Conservation (phyloP, 306 rosid genomes). For the Arachis hypogaea region DNA sequence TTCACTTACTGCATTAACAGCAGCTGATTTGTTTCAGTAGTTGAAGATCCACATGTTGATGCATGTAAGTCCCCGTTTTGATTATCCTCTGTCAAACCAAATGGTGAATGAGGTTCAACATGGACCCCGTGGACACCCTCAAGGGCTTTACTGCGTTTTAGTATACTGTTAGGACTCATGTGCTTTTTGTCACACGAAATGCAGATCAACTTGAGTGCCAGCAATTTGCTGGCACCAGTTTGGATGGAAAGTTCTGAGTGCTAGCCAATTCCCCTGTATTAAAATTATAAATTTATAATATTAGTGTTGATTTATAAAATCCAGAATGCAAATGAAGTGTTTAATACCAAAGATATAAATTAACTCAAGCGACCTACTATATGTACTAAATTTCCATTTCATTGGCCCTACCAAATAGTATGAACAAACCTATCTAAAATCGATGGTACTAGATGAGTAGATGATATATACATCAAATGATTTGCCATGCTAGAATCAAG, state of each 20-base stretch:
- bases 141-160: conserved; percentile 58
- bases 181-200: conserved; percentile 30
- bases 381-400: no score
- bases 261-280: conserved; percentile 44
- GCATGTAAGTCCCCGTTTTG: conserved; percentile 48
- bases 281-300: conserved; percentile 39
- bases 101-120: conserved; percentile 63
- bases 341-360: background rate
- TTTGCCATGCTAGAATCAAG: no score
- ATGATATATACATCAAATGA: no score
- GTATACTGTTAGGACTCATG: conserved; percentile 56
- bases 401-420: no score
- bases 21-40: conserved; percentile 56
- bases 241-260: conserved; percentile 38
- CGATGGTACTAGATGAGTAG: no score
- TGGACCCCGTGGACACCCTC: conserved; percentile 81
- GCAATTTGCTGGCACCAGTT: conserved; percentile 75
- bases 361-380: background rate
- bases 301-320: conserved; percentile 20
- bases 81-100: conserved; percentile 54
- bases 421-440: no score
- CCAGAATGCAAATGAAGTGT: background rate
- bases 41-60: conserved; percentile 48
- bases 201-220: conserved; percentile 56
- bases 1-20: conserved; percentile 82